Conservation (phyloP, 192 early-diverging fungal species). For the Ambispora gerdemannii region DNA sequence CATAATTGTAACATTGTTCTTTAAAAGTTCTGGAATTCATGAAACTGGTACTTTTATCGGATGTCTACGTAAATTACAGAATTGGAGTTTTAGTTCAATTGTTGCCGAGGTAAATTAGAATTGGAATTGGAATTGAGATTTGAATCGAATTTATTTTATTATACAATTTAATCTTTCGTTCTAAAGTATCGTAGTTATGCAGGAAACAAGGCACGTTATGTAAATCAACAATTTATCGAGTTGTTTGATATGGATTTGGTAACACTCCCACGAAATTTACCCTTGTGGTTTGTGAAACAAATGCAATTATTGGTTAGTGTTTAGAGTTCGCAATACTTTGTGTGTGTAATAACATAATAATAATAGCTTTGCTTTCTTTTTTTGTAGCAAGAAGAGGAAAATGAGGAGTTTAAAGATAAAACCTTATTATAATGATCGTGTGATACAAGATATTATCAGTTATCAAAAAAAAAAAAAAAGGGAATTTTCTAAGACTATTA, state of each 20-base stretch:
- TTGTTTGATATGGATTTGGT: constrained; percentile 91
- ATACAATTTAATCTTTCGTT: constrained; percentile 13
- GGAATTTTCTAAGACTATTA: too few species aligned
- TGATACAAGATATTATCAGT: too few species aligned
- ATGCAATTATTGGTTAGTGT: constrained; percentile 56
- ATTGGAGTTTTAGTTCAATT: constrained; percentile 97
- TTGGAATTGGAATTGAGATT: constrained; percentile 19
- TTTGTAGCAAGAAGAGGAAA: not conserved
- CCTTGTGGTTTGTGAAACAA: constrained; percentile 78
- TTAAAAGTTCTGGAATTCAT: constrained; percentile 75
- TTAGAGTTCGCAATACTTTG: too few species aligned
- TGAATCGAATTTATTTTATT: not conserved
- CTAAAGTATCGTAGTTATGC: constrained; percentile 86
- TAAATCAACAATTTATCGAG: constrained; percentile 94
- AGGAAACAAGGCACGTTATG: constrained; percentile 78
- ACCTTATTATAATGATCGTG: too few species aligned
- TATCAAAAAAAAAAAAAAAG: too few species aligned
- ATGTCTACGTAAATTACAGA: constrained; percentile 87
- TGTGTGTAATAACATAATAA: too few species aligned
- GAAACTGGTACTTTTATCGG: constrained; percentile 94
- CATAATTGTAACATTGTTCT: not conserved
- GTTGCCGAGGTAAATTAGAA: constrained; percentile 70
- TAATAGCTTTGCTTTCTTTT: too few species aligned
- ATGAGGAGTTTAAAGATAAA: not conserved
- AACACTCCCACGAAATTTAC: constrained; percentile 72